These are phyloP conservation scores for Pleurotus ostreatus DNA, from an alignment of 768 basidiomycete genomes.

Conservation along the genomic window DNA sequence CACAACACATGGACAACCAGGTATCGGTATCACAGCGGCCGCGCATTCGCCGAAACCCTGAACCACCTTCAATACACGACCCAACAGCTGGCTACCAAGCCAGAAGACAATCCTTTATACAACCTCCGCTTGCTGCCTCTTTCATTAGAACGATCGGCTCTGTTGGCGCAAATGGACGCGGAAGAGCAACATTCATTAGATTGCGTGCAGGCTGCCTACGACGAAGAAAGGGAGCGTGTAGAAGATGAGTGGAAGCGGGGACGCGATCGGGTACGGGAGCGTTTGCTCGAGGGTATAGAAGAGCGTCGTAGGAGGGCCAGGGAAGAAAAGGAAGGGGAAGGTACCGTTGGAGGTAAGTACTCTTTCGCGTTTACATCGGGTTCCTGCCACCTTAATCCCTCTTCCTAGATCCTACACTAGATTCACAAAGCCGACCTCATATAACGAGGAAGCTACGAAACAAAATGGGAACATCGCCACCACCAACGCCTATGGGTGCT, in stretches of 20 bases:
- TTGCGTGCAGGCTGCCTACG: conserved; percentile 64
- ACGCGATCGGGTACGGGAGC: conserved; percentile 68
- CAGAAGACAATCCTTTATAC: conserved; percentile 62
- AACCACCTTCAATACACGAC: conserved; percentile 55
- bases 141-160: conserved; percentile 72
- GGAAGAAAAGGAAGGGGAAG: conserved; percentile 88
- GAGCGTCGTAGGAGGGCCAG: conserved; percentile 74
- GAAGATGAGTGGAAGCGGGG: conserved; percentile 83
- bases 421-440: conserved; percentile 73
- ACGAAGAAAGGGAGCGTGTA: conserved; percentile 74
- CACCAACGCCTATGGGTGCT: conserved; percentile 62
- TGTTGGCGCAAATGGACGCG: conserved; percentile 58
- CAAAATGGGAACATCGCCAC: conserved; percentile 66
- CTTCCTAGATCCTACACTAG: conserved; percentile 60
- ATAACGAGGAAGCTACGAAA: conserved; percentile 84
- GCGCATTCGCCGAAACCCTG: conserved; percentile 62
- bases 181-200: conserved; percentile 71
- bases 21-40: conserved; percentile 34
- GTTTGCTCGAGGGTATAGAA: conserved; percentile 80
- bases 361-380: conserved; percentile 7
- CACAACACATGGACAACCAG: background rate
- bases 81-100: conserved; percentile 62
- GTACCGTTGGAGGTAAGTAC: conserved; percentile 60
- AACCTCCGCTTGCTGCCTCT: conserved; percentile 69
- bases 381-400: conserved; percentile 7